These are phyloP conservation scores for Alternaria gansuensis DNA, from an alignment of 2,329 filamentous ascomycete genomes.

Conservation along the genomic window DNA sequence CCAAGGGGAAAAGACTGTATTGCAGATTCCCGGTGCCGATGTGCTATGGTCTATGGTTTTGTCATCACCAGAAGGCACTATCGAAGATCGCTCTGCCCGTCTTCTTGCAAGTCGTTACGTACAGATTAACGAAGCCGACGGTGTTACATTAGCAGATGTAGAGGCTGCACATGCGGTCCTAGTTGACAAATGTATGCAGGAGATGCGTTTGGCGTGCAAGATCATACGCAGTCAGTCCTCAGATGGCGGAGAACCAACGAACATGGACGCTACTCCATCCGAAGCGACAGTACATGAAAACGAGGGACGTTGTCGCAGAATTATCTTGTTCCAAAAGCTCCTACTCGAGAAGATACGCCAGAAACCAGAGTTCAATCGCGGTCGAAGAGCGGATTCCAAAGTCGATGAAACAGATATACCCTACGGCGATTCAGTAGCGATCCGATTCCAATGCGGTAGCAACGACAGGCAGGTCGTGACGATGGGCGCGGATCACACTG, in stretches of 20 bases:
- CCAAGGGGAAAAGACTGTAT: conserved; percentile 41
- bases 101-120: conserved; percentile 80
- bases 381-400: conserved; percentile 47
- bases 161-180: conserved; percentile 72
- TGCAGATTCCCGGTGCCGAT: conserved; percentile 67
- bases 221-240: conserved; percentile 20
- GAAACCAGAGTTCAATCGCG: conserved; percentile 45
- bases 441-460: conserved; percentile 73
- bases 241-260: conserved; percentile 6
- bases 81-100: conserved; percentile 73
- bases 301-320: conserved; percentile 44
- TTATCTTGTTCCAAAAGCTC: conserved; percentile 47
- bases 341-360: conserved; percentile 45
- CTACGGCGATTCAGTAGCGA: conserved; percentile 70
- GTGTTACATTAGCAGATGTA: conserved; percentile 57
- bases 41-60: conserved; percentile 86
- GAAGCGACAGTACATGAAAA: conserved; percentile 40
- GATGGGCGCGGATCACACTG: conserved; percentile 76
- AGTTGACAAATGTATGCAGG: conserved; percentile 76
- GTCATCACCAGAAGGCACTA: conserved; percentile 68
- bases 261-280: conserved; percentile 27
- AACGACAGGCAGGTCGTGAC: conserved; percentile 68
- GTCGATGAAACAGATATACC: conserved; percentile 59
- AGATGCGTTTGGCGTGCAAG: conserved; percentile 52
- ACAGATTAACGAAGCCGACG: conserved; percentile 53